Evolutionary conservation across 225 moss, liverwort and hornwort species (phyloP), one percentile per base, ranked within the genome.

Genomic region (Pseudoscleropodium purum): DNA sequence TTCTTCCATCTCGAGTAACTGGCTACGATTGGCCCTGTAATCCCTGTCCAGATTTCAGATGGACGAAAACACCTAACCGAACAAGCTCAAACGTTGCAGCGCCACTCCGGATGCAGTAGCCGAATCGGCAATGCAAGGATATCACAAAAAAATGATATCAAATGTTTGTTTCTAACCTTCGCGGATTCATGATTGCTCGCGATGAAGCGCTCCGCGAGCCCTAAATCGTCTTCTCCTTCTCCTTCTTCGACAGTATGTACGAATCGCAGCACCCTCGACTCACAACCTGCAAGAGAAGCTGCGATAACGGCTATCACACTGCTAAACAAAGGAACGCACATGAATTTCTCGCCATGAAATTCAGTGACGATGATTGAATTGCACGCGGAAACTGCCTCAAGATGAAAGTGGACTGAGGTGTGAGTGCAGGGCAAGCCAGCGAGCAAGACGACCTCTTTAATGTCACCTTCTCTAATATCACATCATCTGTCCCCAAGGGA

Each of bases 1-100:
- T 84, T 94, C 94, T 87, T 94, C 94, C 91, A 94, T 91, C 59
- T 94, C 94, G 26, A 94, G 93, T 61, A 94, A 88, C 92, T 94
- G 94, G 72, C 92, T 93, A 63, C 94, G 94, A 91, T 87, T 94
- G 31, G 91, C 84, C 91, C 94, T 93, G 90, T 88, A 91, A 62
- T 94, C 94, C 92, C 92, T 94, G 94, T 90, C 90, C 87, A 90
- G 80, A 80, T 86, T 80, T 93, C 87, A 89, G 87, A 84, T 33
- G 25, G 34, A 65, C 72, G 68, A 64, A 76, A 52, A 77, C 64
- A 65, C 65, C 33, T n/a, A 80, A 83, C 74, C 60, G 45, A 75
- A 60, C 75, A 76, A 75, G 36, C 45, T 39, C 90, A 76, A 56
- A 84, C 7, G 13, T 37, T 80, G 76, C 85, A 67, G 41, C 57